phyloP scores from a whole-genome alignment of 768 basidiomycete genomes.

The Boletus bicolor region DNA sequence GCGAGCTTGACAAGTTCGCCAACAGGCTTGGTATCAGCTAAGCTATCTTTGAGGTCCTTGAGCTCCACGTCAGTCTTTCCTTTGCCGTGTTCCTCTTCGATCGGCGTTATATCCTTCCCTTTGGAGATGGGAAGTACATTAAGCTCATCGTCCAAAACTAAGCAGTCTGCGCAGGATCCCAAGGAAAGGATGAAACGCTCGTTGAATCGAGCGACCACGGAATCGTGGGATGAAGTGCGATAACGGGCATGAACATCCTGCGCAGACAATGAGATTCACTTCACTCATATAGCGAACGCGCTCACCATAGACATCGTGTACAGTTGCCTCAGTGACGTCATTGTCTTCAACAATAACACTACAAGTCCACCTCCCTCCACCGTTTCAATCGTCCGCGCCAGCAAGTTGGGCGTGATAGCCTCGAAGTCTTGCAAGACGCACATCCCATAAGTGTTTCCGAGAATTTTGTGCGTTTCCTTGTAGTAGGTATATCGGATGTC shows the following conservation, averaged over 20 bases:
- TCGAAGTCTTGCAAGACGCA: slow-evolving; percentile 96
- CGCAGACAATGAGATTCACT: neutral
- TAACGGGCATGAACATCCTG: slow-evolving; percentile 97
- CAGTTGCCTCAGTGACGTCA: slow-evolving; percentile 87
- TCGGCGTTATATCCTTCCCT: slow-evolving; percentile 84
- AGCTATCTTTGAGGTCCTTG: slow-evolving; percentile 69
- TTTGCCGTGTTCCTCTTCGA: slow-evolving; percentile 50
- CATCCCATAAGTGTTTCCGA: slow-evolving; percentile 98
- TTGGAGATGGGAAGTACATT: slow-evolving; percentile 95
- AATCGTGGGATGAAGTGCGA: slow-evolving; percentile 85
- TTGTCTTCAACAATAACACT: slow-evolving; percentile 88
- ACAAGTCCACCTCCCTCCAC: slow-evolving; percentile 94
- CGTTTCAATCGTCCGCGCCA: slow-evolving; percentile 96
- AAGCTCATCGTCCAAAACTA: slow-evolving; percentile 95
- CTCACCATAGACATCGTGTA: slow-evolving; percentile 85
- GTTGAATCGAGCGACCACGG: slow-evolving; percentile 93
- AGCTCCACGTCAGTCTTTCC: slow-evolving; percentile 62
- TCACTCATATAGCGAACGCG: neutral
- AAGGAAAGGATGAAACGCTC: slow-evolving; percentile 98
- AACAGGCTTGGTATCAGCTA: slow-evolving; percentile 81
- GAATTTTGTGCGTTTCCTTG: slow-evolving; percentile 94
- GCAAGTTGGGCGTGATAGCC: slow-evolving; percentile 94
- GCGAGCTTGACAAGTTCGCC: slow-evolving; percentile 88
- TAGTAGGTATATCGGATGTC: slow-evolving; percentile 99
- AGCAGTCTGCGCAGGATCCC: slow-evolving; percentile 87